These are phyloP conservation scores for Corymbia maculata DNA, from an alignment of 345 rosid genomes.

Conservation along the genomic window DNA sequence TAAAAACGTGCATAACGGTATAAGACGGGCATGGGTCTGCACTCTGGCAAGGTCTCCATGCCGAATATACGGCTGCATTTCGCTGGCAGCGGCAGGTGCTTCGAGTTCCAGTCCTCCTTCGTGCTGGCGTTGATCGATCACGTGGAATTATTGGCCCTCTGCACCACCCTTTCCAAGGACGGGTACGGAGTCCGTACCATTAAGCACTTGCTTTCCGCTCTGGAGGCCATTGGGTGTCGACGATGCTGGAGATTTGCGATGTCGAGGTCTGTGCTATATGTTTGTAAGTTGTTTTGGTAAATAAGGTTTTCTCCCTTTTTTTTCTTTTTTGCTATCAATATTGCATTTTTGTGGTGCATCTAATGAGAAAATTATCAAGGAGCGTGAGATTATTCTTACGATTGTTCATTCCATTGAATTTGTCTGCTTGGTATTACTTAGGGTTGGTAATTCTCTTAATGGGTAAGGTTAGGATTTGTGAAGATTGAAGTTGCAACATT, in stretches of 20 bases:
- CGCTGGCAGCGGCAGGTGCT: conserved; percentile 65
- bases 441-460: neutral
- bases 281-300: neutral
- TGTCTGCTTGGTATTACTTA: neutral
- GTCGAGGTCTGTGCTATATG: conserved; percentile 34
- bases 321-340: too few species aligned
- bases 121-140: conserved; percentile 63
- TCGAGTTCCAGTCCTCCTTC: conserved; percentile 31
- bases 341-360: neutral
- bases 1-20: neutral
- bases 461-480: neutral
- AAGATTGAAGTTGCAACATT: neutral
- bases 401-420: neutral
- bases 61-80: conserved; percentile 51
- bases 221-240: conserved; percentile 55
- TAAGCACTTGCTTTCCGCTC: conserved; percentile 84
- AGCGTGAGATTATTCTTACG: neutral
- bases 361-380: too few species aligned
- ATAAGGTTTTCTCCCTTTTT: neutral
- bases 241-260: conserved; percentile 21
- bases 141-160: conserved; percentile 46
- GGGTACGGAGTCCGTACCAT: conserved; percentile 51
- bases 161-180: conserved; percentile 59
- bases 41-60: conserved; percentile 57
- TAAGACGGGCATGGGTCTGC: conserved; percentile 45